Evolutionary conservation across 129 eudicot genomes (phyloP), one percentile per base, ranked within the genome.

Genomic region (Deinandra increscens): DNA sequence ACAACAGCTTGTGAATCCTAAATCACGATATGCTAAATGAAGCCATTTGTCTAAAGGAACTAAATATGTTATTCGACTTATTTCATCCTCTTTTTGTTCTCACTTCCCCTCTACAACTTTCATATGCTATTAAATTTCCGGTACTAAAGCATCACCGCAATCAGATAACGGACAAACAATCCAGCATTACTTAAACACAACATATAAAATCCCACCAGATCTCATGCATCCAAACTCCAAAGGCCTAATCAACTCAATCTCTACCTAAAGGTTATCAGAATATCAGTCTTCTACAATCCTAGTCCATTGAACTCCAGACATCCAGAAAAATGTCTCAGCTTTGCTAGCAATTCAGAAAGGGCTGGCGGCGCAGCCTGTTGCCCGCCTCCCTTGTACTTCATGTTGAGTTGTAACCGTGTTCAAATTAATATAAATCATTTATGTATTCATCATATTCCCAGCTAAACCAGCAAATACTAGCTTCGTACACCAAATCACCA

Each of bases 191-290:
- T 46, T 36, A 31, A 63, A 34, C 63, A 13, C 41, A 5, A 34
- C 42, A 63, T 13, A 53, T 54, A 29, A 37, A 69, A 46, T 45
- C 77, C 51, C 54, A 50, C 41, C 7, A 64, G 54, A 63, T 41
- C 64, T 36, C 54, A 62, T 62, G 53, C 55, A 66, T 56, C 56
- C 53, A 73, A 61, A 72, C 68, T 60, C 22, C 60, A 71, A 44
- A 44, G 37, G 9, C 76, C 48, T 41, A 44, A 60, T 62, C 51
- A 19, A 71, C 54, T 50, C 69, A 70, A 38, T 34, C 39, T 46
- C 50, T 12, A 69, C 44, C 56, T 61, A 49, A 37, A 77, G 48
- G 31, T 18, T 26, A 26, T 26, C 31, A 26, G 31, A 1, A 26
- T 38, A 49, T 45, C 45, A 43, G 15, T 72, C 62, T 53, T 36